Conservation (phyloP, 208 protist genomes). For the Trypanosoma avium region DNA sequence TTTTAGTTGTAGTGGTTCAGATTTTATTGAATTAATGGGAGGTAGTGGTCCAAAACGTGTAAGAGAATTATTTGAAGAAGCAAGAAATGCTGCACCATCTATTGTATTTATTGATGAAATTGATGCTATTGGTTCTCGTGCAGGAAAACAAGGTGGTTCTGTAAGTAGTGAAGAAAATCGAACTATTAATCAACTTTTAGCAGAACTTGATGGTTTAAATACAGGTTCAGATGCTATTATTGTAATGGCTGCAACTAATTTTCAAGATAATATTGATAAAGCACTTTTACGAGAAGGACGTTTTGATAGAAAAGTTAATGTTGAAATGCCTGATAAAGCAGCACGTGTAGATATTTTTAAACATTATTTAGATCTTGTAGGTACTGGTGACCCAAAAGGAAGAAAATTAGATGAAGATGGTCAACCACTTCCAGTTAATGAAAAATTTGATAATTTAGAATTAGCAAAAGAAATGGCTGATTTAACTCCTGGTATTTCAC, state of each 20-base stretch:
- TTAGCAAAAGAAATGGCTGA: constrained; percentile 57
- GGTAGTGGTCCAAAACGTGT: constrained; percentile 95
- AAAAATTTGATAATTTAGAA: constrained; percentile 58
- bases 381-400: constrained; percentile 79
- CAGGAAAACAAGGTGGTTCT: constrained; percentile 69
- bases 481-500: constrained; percentile 88
- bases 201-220: constrained; percentile 94
- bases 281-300: constrained; percentile 86
- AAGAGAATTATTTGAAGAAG: constrained; percentile 95
- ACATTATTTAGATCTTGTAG: constrained; percentile 78
- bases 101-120: constrained; percentile 99
- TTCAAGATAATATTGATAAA: constrained; percentile 95
- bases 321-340: constrained; percentile 85
- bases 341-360: constrained; percentile 83
- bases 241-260: constrained; percentile 97
- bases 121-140: constrained; percentile 94
- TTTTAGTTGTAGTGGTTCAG: constrained; percentile 94
- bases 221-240: constrained; percentile 90
- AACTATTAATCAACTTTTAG: constrained; percentile 97
- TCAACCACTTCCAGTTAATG: constrained; percentile 43
- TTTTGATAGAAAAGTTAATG: constrained; percentile 86
- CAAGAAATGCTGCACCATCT: constrained; percentile 90
- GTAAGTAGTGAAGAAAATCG: constrained; percentile 92
- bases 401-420: constrained; percentile 60
- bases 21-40: constrained; percentile 97